A percentile compares a stretch with the other conserved stretches of the same genome.
Conservation (phyloP, 2,329 filamentous ascomycete species). For the Botryosphaeria dothidea region DNA sequence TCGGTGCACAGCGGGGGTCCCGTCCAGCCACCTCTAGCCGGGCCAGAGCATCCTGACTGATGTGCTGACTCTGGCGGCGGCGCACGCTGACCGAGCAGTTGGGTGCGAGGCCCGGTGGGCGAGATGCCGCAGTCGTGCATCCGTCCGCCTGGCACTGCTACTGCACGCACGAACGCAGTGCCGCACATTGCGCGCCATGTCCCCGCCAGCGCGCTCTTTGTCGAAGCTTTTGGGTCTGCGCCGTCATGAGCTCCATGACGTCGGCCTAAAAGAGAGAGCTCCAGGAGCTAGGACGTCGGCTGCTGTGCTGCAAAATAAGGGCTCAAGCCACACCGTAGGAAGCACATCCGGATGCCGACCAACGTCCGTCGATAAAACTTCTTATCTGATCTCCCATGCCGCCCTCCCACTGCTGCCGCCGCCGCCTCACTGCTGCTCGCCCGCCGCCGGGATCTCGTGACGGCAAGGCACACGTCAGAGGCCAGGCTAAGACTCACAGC, state of each 20-base stretch:
- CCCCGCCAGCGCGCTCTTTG: background rate
- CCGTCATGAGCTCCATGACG: background rate
- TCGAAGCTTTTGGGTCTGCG: background rate
- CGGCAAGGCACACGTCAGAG: background rate
- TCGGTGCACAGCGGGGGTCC: conserved; percentile 1
- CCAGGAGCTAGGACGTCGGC: conserved; percentile 8
- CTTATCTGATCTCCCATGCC: conserved; percentile 10
- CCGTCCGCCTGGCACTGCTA: background rate
- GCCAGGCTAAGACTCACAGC: background rate
- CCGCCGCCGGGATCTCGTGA: background rate
- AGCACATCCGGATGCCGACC: background rate
- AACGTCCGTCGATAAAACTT: conserved; percentile 6
- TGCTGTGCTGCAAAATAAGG: background rate
- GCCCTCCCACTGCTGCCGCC: background rate
- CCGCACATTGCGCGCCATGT: background rate
- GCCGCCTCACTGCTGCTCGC: background rate
- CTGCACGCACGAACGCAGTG: background rate
- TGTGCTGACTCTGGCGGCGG: conserved; percentile 3
- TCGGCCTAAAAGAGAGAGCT: background rate
- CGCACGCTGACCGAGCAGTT: conserved; percentile 4
- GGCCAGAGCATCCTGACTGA: background rate
- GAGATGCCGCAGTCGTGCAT: conserved; percentile 5
- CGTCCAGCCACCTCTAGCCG: background rate
- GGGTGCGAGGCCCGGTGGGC: background rate
- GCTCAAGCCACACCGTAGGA: conserved; percentile 2